Conservation (phyloP, 2,329 filamentous ascomycete species). For the Cercospora sp. region DNA sequence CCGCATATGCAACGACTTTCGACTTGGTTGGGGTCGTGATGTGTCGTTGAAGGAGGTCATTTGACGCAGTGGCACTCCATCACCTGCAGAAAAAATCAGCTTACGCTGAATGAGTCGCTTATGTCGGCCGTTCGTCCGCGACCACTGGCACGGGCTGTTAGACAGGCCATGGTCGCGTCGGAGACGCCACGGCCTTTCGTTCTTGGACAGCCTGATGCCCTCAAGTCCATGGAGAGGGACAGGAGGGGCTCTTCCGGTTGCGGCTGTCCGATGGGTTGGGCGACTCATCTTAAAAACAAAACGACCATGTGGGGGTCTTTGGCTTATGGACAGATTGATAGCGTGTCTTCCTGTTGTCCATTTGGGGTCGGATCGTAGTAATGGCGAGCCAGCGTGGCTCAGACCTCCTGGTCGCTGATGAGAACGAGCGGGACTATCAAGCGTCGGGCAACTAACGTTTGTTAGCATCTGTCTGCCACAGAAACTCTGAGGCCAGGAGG, state of each 20-base stretch:
- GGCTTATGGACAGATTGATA: background rate
- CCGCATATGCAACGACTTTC: background rate
- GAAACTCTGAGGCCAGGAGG: background rate
- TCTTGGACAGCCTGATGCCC: background rate
- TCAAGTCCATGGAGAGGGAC: constrained; percentile 1
- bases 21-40: background rate
- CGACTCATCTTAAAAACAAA: background rate
- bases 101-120: background rate
- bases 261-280: background rate
- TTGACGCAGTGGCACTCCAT: background rate
- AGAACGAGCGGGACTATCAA: constrained; percentile 1
- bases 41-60: background rate
- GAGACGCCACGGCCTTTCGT: background rate
- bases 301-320: background rate
- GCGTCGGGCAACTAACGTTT: background rate
- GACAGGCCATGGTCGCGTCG: background rate
- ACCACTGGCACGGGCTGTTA: background rate
- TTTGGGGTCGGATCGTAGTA: background rate
- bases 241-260: background rate
- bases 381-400: background rate
- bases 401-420: background rate
- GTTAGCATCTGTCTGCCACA: background rate
- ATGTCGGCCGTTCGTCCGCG: background rate
- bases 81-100: background rate
- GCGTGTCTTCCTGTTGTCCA: background rate